Conservation (phyloP, 148 eudicot genomes). For the Bassia scoparia region DNA sequence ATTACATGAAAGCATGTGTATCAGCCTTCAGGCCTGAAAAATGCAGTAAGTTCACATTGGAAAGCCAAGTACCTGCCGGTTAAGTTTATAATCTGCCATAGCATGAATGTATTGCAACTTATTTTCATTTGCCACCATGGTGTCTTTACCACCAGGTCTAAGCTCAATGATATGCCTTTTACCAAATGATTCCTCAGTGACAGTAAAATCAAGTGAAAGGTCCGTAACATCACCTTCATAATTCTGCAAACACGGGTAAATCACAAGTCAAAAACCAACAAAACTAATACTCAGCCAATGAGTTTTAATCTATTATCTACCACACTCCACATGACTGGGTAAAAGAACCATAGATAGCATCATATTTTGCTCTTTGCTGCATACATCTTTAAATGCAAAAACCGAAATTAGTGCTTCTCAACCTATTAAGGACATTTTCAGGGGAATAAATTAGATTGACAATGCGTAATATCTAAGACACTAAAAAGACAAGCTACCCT, state of each 20-base stretch:
- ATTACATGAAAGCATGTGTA: constrained; percentile 9
- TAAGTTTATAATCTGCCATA: constrained; percentile 94
- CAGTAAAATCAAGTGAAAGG: constrained; percentile 84
- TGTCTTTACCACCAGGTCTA: constrained; percentile 88
- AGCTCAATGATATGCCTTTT: constrained; percentile 70
- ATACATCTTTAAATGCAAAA: too few species aligned
- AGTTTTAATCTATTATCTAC: neutral
- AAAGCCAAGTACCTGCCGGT: constrained; percentile 65
- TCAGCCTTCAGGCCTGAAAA: neutral
- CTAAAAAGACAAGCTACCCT: too few species aligned
- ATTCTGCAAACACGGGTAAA: constrained; percentile 45
- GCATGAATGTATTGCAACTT: constrained; percentile 96
- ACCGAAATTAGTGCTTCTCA: too few species aligned
- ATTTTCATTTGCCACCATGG: constrained; percentile 75
- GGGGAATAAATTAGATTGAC: too few species aligned
- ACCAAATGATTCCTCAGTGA: constrained; percentile 82
- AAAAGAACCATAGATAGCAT: too few species aligned
- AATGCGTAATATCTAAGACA: too few species aligned
- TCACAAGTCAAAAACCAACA: constrained; percentile 15
- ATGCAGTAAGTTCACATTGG: constrained; percentile 5
- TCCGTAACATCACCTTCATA: constrained; percentile 86
- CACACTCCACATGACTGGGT: constrained; percentile 1
- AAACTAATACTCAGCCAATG: neutral
- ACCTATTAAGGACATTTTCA: too few species aligned
- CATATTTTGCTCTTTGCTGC: too few species aligned